Conservation (phyloP, 2,329 filamentous ascomycete genomes). For the Calonectria crousiana region DNA sequence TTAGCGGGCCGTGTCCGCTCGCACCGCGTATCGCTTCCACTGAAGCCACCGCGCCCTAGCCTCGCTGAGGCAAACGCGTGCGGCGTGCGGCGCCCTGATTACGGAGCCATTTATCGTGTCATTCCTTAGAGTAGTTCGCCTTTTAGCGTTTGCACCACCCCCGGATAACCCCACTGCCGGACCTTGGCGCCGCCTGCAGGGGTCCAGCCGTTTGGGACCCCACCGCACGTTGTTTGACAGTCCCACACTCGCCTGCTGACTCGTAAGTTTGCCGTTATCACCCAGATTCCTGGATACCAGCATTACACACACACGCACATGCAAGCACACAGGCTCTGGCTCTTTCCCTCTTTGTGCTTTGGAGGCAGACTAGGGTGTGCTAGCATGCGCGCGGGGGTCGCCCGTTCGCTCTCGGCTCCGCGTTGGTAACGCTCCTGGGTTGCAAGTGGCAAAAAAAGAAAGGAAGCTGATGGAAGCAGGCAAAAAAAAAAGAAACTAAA, state of each 20-base stretch:
- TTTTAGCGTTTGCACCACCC: constrained; percentile 4
- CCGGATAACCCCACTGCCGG: neutral
- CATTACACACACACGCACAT: neutral
- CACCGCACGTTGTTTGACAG: neutral
- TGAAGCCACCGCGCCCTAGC: neutral
- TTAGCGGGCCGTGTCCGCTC: too few species aligned
- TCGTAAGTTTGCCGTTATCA: constrained; percentile 7
- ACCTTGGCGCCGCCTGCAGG: neutral
- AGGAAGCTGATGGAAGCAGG: too few species aligned
- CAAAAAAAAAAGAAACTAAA: too few species aligned
- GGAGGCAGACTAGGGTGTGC: too few species aligned
- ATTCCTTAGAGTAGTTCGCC: neutral
- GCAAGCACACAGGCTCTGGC: too few species aligned
- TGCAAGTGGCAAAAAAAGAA: neutral
- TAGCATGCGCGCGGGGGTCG: too few species aligned
- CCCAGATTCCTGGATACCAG: neutral
- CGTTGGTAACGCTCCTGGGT: neutral
- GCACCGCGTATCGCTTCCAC: too few species aligned
- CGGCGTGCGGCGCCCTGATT: constrained; percentile 3
- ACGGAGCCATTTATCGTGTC: neutral
- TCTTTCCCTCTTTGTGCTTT: too few species aligned
- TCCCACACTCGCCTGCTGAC: neutral
- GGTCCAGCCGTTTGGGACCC: neutral
- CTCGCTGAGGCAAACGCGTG: neutral
- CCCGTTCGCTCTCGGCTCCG: neutral